Percentiles rank a stretch among this genome's conserved stretches.
Conservation (phyloP, 2,329 filamentous ascomycete genomes). For the Trichoderma cornu-damae region DNA sequence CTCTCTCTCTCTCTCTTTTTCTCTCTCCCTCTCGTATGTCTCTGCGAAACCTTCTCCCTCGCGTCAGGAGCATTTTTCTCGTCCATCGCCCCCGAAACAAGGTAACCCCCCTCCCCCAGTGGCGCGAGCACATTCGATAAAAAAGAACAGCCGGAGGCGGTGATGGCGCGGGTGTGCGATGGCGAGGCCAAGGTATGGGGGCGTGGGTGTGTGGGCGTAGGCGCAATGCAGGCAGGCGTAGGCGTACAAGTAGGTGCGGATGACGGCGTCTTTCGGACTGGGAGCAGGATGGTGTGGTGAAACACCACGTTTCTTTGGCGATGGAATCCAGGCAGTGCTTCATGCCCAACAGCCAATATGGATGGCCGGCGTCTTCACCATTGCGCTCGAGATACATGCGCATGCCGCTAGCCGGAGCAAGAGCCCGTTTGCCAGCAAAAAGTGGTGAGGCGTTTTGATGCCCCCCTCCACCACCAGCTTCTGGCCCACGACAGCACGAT, state of each 20-base stretch:
- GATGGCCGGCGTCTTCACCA: background rate
- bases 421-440: background rate
- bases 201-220: background rate
- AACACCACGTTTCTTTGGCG: slow-evolving; percentile 13
- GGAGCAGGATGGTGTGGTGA: slow-evolving; percentile 11
- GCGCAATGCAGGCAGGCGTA: background rate
- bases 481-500: slow-evolving; percentile 6
- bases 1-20: too few relatives aligned
- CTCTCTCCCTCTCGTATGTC: too few relatives aligned
- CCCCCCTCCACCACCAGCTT: background rate
- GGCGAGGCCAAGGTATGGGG: background rate
- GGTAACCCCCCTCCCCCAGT: background rate
- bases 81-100: background rate
- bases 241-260: slow-evolving; percentile 5
- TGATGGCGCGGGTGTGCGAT: background rate
- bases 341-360: background rate
- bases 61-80: background rate
- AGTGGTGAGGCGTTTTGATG: background rate
- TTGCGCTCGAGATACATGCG: background rate
- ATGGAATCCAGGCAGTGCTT: slow-evolving; percentile 7
- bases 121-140: background rate
- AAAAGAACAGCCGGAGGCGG: background rate
- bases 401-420: slow-evolving; percentile 6
- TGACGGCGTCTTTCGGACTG: slow-evolving; percentile 10
- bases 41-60: background rate